Evolutionary conservation across 768 basidiomycete species (phyloP).

Genomic region (Lyophyllum shimeji): DNA sequence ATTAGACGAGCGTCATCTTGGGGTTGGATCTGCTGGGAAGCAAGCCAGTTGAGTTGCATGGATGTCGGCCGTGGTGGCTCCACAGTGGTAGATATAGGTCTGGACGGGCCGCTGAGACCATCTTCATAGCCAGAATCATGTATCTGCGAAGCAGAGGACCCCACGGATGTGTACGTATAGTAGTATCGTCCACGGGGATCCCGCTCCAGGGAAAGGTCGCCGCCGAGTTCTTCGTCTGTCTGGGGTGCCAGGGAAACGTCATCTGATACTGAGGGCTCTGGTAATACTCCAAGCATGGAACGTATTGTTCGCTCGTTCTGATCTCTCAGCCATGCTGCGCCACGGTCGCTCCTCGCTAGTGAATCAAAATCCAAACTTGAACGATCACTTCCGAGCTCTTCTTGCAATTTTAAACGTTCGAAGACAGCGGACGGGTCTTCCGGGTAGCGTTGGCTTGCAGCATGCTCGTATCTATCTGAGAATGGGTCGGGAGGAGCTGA

Average conservation of each 20-base stretch:
- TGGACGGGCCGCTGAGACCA: slow-evolving; percentile 27
- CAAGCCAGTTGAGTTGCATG: slow-evolving; percentile 67
- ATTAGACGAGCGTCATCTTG: slow-evolving; percentile 17
- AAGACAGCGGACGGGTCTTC: slow-evolving; percentile 49
- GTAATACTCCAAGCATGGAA: slow-evolving; percentile 56
- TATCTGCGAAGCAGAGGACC: slow-evolving; percentile 48
- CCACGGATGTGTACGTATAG: slow-evolving; percentile 61
- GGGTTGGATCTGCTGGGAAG: slow-evolving; percentile 48
- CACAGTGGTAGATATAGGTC: slow-evolving; percentile 11
- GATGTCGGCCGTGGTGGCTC: slow-evolving; percentile 57
- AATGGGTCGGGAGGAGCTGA: slow-evolving; percentile 19
- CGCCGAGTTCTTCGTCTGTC: slow-evolving; percentile 44
- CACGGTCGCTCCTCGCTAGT: slow-evolving; percentile 60
- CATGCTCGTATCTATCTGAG: slow-evolving; percentile 26
- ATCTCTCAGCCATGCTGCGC: slow-evolving; percentile 80
- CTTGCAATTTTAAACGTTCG: slow-evolving; percentile 54
- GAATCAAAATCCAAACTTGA: slow-evolving; percentile 43
- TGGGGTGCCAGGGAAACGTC: slow-evolving; percentile 40
- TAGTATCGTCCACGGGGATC: slow-evolving; percentile 73
- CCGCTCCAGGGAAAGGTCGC: slow-evolving; percentile 66
- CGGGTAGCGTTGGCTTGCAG: slow-evolving; percentile 30
- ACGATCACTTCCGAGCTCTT: slow-evolving; percentile 38
- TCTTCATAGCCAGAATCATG: slow-evolving; percentile 60
- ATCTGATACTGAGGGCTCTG: slow-evolving; percentile 61
- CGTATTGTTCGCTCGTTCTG: slow-evolving; percentile 70